Evolutionary conservation across 495 filamentous ascomycete genomes (phyloP).

Genomic region (Lasiosphaeria hispida): DNA sequence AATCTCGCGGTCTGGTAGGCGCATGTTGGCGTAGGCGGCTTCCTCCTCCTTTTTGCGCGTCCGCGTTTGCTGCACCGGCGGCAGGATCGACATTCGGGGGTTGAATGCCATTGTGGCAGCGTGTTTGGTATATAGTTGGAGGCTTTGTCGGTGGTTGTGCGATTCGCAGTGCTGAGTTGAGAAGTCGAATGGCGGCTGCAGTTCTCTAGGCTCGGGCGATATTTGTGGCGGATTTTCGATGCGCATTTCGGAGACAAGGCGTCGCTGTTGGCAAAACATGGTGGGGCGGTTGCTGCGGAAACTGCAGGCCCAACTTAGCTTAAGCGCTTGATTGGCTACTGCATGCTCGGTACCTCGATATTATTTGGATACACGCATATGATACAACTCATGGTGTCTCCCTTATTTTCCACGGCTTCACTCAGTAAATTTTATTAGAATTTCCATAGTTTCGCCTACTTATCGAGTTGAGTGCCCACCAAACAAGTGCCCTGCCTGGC

Average conservation of each 20-base stretch:
- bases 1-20: conserved; percentile 81
- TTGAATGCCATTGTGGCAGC: conserved; percentile 62
- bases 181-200: not conserved
- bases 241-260: too few species aligned
- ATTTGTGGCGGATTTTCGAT: too few species aligned
- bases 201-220: too few species aligned
- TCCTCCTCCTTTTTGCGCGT: conserved; percentile 73
- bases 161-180: not conserved
- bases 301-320: not conserved
- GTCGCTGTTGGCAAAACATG: conserved; percentile 17
- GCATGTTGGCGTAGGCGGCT: conserved; percentile 79
- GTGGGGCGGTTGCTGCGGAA: conserved; percentile 24
- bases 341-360: not conserved
- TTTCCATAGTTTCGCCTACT: too few species aligned
- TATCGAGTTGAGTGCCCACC: too few species aligned
- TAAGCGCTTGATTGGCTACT: not conserved
- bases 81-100: conserved; percentile 71
- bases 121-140: not conserved
- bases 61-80: conserved; percentile 54
- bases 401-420: too few species aligned
- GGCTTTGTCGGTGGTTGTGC: not conserved
- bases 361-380: too few species aligned
- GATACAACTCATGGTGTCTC: too few species aligned
- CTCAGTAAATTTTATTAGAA: too few species aligned
- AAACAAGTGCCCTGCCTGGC: too few species aligned